Conservation (phyloP, 2,329 filamentous ascomycete genomes). For the Trichoderma afroharzianum region DNA sequence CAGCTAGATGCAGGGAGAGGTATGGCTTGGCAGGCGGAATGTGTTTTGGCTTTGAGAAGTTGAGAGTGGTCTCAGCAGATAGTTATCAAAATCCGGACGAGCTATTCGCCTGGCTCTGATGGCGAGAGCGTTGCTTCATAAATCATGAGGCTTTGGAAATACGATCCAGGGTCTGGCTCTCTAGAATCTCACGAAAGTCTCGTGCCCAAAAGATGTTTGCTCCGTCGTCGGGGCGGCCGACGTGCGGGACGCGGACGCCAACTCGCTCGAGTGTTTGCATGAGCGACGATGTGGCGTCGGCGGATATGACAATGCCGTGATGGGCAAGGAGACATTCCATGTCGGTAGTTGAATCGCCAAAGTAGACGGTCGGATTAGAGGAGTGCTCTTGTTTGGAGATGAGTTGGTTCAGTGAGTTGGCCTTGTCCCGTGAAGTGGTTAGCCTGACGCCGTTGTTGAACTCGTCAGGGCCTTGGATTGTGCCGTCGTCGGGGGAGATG, state of each 20-base stretch:
- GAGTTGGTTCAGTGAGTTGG: constrained; percentile 26
- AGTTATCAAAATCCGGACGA: neutral
- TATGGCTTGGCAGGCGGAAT: neutral
- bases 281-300: constrained; percentile 33
- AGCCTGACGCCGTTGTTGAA: constrained; percentile 23
- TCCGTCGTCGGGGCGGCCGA: constrained; percentile 22
- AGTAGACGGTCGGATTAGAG: constrained; percentile 35
- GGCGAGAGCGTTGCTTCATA: neutral
- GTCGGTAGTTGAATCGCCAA: constrained; percentile 57
- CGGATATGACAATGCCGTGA: constrained; percentile 46
- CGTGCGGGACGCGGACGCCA: constrained; percentile 37
- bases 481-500: constrained; percentile 34
- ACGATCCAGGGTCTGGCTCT: constrained; percentile 26
- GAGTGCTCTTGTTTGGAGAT: neutral
- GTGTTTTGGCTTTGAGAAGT: neutral
- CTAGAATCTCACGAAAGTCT: constrained; percentile 42
- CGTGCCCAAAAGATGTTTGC: constrained; percentile 39
- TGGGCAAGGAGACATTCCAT: constrained; percentile 48
- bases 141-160: neutral
- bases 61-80: neutral
- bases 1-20: neutral
- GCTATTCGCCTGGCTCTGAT: neutral
- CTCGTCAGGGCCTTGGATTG: constrained; percentile 39
- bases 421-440: constrained; percentile 45
- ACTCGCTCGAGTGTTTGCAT: constrained; percentile 37